Conservation (phyloP, 2,329 filamentous ascomycete species). For the Leptographium procerum region DNA sequence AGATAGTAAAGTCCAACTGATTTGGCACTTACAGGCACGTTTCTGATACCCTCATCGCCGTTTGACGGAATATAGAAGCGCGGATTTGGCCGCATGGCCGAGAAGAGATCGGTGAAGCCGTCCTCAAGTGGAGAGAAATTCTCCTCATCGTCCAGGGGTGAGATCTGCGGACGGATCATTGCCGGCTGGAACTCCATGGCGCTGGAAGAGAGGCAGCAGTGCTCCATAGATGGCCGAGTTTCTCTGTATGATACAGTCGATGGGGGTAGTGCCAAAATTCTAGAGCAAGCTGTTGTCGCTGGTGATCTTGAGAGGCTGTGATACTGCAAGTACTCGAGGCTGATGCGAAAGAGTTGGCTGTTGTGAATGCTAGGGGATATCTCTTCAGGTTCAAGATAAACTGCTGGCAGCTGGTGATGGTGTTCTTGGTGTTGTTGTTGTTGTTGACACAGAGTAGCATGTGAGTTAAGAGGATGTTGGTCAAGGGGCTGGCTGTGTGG, state of each 20-base stretch:
- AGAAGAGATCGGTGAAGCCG: not conserved
- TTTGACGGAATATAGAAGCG: constrained; percentile 1
- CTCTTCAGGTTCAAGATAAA: not conserved
- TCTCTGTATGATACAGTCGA: not conserved
- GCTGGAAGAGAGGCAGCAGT: not conserved
- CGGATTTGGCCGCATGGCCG: constrained; percentile 1
- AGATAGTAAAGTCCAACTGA: not conserved
- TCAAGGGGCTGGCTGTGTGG: not conserved
- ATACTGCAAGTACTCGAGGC: not conserved
- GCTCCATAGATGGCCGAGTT: not conserved
- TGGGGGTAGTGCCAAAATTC: not conserved
- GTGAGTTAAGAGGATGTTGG: not conserved
- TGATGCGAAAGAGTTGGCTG: not conserved
- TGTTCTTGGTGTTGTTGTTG: not conserved
- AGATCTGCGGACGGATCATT: not conserved
- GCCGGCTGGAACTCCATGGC: not conserved
- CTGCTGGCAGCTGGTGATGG: not conserved
- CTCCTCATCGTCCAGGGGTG: not conserved
- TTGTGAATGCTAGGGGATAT: not conserved
- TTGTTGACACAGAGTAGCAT: not conserved
- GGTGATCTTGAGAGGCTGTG: not conserved
- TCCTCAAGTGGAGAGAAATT: not conserved
- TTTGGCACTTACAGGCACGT: constrained; percentile 6
- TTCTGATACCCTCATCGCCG: constrained; percentile 7
- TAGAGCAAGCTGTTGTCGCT: not conserved